Evolutionary conservation across 257 asterid genomes (phyloP).

Genomic region (Solanum dulcamara): DNA sequence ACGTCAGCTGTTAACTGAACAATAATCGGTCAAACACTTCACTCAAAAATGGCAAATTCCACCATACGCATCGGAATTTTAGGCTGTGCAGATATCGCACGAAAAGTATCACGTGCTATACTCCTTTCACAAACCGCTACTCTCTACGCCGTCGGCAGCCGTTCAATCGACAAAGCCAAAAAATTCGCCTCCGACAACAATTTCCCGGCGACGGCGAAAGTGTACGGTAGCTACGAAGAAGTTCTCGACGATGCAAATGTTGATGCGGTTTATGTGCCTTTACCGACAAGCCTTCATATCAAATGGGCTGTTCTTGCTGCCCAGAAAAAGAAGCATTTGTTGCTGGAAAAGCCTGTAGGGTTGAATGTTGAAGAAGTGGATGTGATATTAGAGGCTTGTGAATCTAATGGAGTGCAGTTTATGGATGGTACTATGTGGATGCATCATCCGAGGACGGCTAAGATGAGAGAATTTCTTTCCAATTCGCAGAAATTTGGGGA

Average conservation of each 20-base stretch:
- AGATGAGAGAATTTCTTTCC: constrained; percentile 50
- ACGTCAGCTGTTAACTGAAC: background rate
- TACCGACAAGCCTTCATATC: constrained; percentile 60
- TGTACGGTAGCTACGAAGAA: constrained; percentile 55
- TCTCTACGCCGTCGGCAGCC: constrained; percentile 54
- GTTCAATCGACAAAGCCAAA: constrained; percentile 47
- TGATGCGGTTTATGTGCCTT: constrained; percentile 59
- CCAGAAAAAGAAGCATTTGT: constrained; percentile 56
- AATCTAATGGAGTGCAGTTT: constrained; percentile 62
- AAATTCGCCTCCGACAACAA: constrained; percentile 42
- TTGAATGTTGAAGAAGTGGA: constrained; percentile 47
- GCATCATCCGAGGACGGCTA: constrained; percentile 68
- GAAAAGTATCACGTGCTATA: constrained; percentile 45
- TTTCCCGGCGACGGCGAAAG: constrained; percentile 41
- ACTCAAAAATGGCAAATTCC: constrained; percentile 12
- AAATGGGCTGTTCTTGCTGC: constrained; percentile 77
- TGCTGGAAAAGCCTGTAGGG: constrained; percentile 68
- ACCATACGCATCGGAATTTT: constrained; percentile 44
- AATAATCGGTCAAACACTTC: background rate
- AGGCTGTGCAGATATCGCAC: constrained; percentile 66
- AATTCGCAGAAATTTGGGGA: constrained; percentile 41
- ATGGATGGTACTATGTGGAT: constrained; percentile 90
- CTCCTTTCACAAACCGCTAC: constrained; percentile 39
- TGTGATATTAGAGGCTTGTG: constrained; percentile 53
- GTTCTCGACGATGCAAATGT: constrained; percentile 55